Conservation (phyloP, 176 grass and related monocot genomes). For the Ampelocalamus luodianensis region DNA sequence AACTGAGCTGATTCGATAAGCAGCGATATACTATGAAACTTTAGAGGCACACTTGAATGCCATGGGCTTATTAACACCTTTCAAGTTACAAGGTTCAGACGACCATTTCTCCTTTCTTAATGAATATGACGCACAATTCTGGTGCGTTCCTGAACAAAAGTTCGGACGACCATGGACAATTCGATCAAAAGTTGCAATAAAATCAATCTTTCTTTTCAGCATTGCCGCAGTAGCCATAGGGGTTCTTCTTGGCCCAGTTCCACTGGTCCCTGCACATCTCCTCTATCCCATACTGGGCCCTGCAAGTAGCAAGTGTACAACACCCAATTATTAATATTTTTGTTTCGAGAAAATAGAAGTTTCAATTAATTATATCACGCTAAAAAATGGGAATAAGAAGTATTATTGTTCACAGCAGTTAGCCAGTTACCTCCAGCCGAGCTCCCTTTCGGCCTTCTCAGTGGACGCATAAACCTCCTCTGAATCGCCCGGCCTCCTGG, state of each 20-base stretch:
- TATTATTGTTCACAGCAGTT: not conserved
- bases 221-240: slow-evolving; percentile 56
- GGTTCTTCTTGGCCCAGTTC: slow-evolving; percentile 94
- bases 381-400: not conserved
- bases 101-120: not conserved
- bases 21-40: not conserved
- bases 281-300: slow-evolving; percentile 70
- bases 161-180: not conserved
- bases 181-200: not conserved
- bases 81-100: not conserved
- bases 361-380: not conserved
- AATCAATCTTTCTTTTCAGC: slow-evolving; percentile 25
- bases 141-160: no score
- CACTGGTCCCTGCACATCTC: slow-evolving; percentile 97
- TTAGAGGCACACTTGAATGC: not conserved
- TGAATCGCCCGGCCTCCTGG: slow-evolving; percentile 78
- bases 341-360: not conserved
- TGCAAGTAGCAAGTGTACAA: slow-evolving; percentile 45
- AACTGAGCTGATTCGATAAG: not conserved
- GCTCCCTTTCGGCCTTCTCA: slow-evolving; percentile 69
- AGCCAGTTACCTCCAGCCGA: slow-evolving; percentile 73
- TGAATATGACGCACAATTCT: no score
- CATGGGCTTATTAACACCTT: slow-evolving; percentile 36
- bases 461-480: slow-evolving; percentile 83
- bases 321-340: not conserved